These are phyloP conservation scores for Brassica napus DNA, from an alignment of 345 rosid genomes.

Conservation along the genomic window DNA sequence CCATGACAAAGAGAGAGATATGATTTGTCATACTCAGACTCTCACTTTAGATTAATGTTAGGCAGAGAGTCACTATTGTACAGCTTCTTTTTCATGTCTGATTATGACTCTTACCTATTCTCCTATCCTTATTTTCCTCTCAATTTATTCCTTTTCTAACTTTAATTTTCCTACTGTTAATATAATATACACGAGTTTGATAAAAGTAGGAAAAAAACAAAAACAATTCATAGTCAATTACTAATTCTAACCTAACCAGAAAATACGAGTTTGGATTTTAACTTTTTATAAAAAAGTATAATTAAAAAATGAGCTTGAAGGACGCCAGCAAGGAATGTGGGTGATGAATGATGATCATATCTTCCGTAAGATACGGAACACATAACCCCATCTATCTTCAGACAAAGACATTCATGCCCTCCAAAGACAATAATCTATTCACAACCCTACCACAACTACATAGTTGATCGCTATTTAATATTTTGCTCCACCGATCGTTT, in stretches of 20 bases:
- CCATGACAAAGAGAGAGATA: slow-evolving; percentile 22
- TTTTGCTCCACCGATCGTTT: neutral
- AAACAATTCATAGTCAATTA: slow-evolving; percentile 24
- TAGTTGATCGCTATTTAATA: neutral
- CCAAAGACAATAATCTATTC: neutral
- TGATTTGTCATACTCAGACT: slow-evolving; percentile 40
- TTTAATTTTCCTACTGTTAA: neutral
- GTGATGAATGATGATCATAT: slow-evolving; percentile 29
- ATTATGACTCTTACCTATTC: slow-evolving; percentile 34
- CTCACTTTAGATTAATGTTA: slow-evolving; percentile 39
- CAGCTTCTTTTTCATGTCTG: slow-evolving; percentile 21
- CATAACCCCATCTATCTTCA: slow-evolving; percentile 14
- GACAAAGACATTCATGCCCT: slow-evolving; percentile 21
- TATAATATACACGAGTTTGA: slow-evolving; percentile 14
- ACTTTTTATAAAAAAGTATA: slow-evolving; percentile 8
- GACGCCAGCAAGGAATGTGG: slow-evolving; percentile 35
- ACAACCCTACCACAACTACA: slow-evolving; percentile 22
- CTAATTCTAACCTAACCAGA: slow-evolving; percentile 30
- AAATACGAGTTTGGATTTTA: neutral
- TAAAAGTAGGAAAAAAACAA: neutral
- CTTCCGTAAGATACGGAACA: slow-evolving; percentile 43
- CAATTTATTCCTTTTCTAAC: slow-evolving; percentile 21
- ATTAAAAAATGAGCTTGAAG: slow-evolving; percentile 1
- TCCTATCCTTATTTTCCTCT: slow-evolving; percentile 34
- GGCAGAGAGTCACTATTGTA: slow-evolving; percentile 38